These are phyloP conservation scores for Barnettozyma populi DNA, from an alignment of 805 yeast species.

Conservation along the genomic window DNA sequence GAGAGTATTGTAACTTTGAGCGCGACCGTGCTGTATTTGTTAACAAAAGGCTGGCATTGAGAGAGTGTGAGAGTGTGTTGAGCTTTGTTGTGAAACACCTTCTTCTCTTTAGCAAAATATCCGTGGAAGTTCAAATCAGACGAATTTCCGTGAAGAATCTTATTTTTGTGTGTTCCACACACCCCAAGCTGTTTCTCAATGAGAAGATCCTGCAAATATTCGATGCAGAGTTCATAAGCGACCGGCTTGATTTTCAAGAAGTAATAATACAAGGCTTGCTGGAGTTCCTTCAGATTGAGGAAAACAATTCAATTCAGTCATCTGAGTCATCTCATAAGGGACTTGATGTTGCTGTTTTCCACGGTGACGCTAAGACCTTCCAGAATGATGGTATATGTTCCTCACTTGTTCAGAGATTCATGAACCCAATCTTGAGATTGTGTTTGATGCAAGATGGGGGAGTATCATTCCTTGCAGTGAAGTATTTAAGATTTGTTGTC, in stretches of 20 bases:
- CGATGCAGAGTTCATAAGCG: slow-evolving; percentile 41
- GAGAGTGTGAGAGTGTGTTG: slow-evolving; percentile 47
- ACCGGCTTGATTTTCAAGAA: slow-evolving; percentile 38
- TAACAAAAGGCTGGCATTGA: slow-evolving; percentile 35
- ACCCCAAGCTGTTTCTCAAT: slow-evolving; percentile 62
- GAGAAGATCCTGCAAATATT: slow-evolving; percentile 47
- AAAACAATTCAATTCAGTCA: slow-evolving; percentile 36
- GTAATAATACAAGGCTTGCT: slow-evolving; percentile 52
- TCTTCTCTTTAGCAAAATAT: slow-evolving; percentile 44
- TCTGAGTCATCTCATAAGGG: slow-evolving; percentile 31
- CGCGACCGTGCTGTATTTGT: slow-evolving; percentile 34
- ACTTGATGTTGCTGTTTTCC: slow-evolving; percentile 44
- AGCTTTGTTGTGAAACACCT: slow-evolving; percentile 56
- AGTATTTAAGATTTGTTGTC: slow-evolving; percentile 50
- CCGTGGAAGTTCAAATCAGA: slow-evolving; percentile 32
- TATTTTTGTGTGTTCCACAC: slow-evolving; percentile 51
- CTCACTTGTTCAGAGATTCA: slow-evolving; percentile 61
- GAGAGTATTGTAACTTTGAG: slow-evolving; percentile 62
- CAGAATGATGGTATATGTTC: slow-evolving; percentile 69
- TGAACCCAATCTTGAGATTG: slow-evolving; percentile 40
- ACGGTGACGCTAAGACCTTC: slow-evolving; percentile 45
- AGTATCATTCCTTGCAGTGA: slow-evolving; percentile 45
- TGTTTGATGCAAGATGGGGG: slow-evolving; percentile 43
- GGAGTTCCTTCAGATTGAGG: slow-evolving; percentile 55
- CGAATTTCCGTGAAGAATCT: slow-evolving; percentile 53